phyloP scores from a whole-genome alignment of 345 rosid genomes.

The Chamaenerion angustifolium region DNA sequence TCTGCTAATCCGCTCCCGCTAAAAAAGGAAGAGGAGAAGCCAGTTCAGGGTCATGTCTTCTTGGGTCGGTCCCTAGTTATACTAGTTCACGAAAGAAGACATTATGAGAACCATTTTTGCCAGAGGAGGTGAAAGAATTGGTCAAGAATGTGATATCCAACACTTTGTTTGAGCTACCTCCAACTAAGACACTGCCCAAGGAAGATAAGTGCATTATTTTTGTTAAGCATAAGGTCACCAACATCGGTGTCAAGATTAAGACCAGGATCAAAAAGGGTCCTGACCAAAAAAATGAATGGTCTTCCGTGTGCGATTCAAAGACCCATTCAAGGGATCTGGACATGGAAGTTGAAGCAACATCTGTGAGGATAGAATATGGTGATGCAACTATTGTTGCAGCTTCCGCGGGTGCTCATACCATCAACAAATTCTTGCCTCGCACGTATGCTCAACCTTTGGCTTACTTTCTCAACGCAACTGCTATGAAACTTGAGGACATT shows the following conservation, averaged over 20 bases:
- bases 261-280: too few species aligned
- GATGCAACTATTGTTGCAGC: constrained; percentile 62
- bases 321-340: too few species aligned
- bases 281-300: too few species aligned
- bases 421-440: constrained; percentile 56
- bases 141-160: too few species aligned
- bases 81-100: constrained; percentile 64
- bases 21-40: constrained; percentile 75
- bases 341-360: too few species aligned
- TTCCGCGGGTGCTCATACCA: constrained; percentile 48
- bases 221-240: too few species aligned
- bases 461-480: constrained; percentile 80
- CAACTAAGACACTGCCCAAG: too few species aligned
- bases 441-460: constrained; percentile 87
- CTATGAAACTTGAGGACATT: too few species aligned
- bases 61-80: constrained; percentile 68
- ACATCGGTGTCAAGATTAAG: too few species aligned
- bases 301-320: too few species aligned
- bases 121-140: constrained; percentile 52
- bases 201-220: too few species aligned
- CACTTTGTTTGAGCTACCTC: too few species aligned
- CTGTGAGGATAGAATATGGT: constrained; percentile 93
- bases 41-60: constrained; percentile 69
- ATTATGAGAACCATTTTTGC: constrained; percentile 67
- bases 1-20: constrained; percentile 62